A percentile compares a stretch with the other conserved stretches of the same genome.
These are phyloP conservation scores for Caryopteris hybrid DNA, from an alignment of 305 asterid species.

Conservation along the genomic window DNA sequence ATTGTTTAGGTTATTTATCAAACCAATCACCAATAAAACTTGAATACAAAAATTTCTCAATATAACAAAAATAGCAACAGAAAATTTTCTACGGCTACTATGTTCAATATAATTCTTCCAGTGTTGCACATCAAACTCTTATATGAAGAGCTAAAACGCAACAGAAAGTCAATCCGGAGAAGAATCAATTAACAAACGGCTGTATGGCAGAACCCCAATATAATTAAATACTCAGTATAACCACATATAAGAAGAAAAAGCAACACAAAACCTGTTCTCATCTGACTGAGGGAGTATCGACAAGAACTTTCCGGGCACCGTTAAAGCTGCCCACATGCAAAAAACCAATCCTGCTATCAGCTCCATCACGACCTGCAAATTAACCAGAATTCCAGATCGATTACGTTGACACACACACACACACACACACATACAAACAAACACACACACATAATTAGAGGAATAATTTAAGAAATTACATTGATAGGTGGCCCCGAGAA, in stretches of 20 bases:
- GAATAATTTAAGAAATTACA: conserved; percentile 32
- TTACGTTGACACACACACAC: not conserved
- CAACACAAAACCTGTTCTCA: conserved; percentile 59
- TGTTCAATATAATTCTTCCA: not conserved
- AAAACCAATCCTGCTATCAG: conserved; percentile 48
- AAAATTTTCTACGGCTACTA: not conserved
- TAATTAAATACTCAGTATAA: not conserved
- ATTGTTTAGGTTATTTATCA: not conserved
- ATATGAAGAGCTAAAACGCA: not conserved
- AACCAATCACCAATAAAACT: not conserved
- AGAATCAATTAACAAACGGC: no score
- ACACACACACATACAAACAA: not conserved
- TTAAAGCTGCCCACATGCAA: conserved; percentile 70
- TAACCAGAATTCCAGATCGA: conserved; percentile 20
- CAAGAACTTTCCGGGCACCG: conserved; percentile 69
- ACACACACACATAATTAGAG: not conserved
- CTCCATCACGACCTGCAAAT: conserved; percentile 73
- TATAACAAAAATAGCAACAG: not conserved
- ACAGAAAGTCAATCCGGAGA: not conserved
- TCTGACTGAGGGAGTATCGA: conserved; percentile 77
- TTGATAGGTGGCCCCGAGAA: conserved; percentile 71
- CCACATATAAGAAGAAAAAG: not conserved
- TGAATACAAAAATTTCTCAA: no score
- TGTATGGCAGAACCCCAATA: no score
- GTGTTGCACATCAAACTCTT: not conserved